Evolutionary conservation across 257 asterid species (phyloP).

Genomic region (Solanum piurae): DNA sequence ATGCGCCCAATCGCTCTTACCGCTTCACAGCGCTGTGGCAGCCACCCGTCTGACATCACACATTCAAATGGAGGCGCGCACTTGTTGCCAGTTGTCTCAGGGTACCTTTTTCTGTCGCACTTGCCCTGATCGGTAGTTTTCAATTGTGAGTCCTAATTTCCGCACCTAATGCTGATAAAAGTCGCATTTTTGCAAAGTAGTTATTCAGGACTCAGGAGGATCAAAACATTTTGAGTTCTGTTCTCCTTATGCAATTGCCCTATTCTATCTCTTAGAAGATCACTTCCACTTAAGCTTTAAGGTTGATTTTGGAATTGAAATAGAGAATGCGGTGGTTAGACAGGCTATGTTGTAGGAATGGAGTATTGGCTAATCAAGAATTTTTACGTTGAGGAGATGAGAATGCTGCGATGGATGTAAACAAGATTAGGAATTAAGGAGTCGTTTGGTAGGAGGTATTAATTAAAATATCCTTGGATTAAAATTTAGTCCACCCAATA

Average conservation of each 20-base stretch:
- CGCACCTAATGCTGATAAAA: not conserved
- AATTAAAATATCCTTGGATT: too few relatives aligned
- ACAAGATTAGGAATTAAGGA: not conserved
- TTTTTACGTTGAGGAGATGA: not conserved
- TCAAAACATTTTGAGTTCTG: not conserved
- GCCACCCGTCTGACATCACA: conserved; percentile 23
- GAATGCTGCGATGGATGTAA: not conserved
- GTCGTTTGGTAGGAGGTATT: too few relatives aligned
- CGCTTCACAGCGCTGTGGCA: conserved; percentile 21
- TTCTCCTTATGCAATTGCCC: not conserved
- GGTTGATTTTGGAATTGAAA: not conserved
- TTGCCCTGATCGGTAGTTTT: conserved; percentile 26
- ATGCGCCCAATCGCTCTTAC: conserved; percentile 23
- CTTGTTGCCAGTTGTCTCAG: conserved; percentile 29
- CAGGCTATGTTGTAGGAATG: not conserved
- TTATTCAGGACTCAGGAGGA: not conserved
- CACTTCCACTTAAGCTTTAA: not conserved
- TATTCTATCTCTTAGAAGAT: not conserved
- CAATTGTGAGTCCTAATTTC: conserved; percentile 7
- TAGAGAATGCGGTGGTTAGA: not conserved
- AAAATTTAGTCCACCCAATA: too few relatives aligned
- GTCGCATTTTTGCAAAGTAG: not conserved
- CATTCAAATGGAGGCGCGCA: conserved; percentile 16
- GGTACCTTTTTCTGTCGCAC: conserved; percentile 30
- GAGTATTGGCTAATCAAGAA: not conserved